phyloP scores from a whole-genome alignment of 1,139 yeast species.

The Geotrichum restrictum region DNA sequence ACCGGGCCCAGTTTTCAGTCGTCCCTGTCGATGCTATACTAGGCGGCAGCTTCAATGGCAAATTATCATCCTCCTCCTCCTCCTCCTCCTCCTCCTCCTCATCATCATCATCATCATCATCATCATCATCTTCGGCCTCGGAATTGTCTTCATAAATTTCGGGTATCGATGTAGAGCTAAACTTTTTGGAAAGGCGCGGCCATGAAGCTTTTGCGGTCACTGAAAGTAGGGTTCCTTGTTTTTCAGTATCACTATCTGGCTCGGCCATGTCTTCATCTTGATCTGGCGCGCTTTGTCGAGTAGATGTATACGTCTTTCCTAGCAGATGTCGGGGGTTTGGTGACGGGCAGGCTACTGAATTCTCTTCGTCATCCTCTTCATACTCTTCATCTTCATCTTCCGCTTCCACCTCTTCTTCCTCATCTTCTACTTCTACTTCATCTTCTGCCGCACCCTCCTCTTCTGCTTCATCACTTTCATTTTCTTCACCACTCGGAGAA shows the following conservation, averaged over 20 bases:
- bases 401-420: neutral
- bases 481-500: neutral
- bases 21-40: neutral
- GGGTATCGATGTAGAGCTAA: constrained; percentile 2
- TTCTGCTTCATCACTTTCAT: constrained; percentile 9
- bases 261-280: no score
- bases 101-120: no score
- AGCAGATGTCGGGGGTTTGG: no score
- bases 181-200: neutral
- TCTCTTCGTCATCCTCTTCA: neutral
- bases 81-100: no score
- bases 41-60: neutral
- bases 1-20: constrained; percentile 19
- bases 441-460: neutral
- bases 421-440: constrained; percentile 12
- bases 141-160: constrained; percentile 14
- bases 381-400: neutral
- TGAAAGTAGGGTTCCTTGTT: no score
- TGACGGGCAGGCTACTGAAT: no score
- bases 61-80: neutral
- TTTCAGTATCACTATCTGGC: no score
- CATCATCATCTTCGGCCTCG: no score
- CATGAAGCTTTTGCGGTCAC: neutral
- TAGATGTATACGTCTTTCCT: no score
- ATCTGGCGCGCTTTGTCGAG: no score